A percentile compares a stretch with the other conserved stretches of the same genome.
phyloP scores from a whole-genome alignment of 1,284 basidiomycete genomes.

The Cryptococcus sp. region DNA sequence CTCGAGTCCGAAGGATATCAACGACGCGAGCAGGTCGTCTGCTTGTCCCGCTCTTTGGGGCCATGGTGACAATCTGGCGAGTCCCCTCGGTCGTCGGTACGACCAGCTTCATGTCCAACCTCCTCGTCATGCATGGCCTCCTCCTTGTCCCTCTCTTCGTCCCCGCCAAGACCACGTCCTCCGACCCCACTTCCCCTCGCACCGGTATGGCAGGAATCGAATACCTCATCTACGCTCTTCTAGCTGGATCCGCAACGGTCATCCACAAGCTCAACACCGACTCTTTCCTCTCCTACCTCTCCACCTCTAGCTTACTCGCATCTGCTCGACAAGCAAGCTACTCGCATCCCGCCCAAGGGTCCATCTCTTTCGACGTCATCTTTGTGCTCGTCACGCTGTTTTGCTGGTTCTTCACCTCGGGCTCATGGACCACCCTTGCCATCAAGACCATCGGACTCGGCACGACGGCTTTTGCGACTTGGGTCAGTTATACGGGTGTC shows the following conservation, averaged over 20 bases:
- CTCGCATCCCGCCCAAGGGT: conserved; percentile 59
- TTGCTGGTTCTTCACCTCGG: conserved; percentile 33
- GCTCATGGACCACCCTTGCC: conserved; percentile 20
- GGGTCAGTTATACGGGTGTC: conserved; percentile 20
- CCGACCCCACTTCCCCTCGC: not conserved
- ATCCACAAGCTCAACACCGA: conserved; percentile 49
- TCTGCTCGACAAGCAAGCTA: conserved; percentile 36
- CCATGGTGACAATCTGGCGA: conserved; percentile 52
- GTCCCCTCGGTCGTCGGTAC: conserved; percentile 53
- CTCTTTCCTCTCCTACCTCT: conserved; percentile 13
- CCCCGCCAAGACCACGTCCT: conserved; percentile 13
- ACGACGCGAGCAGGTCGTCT: conserved; percentile 24
- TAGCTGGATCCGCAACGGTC: conserved; percentile 32
- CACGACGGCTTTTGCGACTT: not conserved
- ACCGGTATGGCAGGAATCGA: not conserved
- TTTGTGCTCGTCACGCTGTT: conserved; percentile 46
- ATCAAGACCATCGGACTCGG: conserved; percentile 12
- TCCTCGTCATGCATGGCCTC: conserved; percentile 60
- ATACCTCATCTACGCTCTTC: conserved; percentile 45
- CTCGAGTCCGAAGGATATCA: conserved; percentile 10
- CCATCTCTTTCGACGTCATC: conserved; percentile 61
- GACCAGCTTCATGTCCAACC: conserved; percentile 55
- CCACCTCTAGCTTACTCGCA: not conserved
- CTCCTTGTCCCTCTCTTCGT: conserved; percentile 54
- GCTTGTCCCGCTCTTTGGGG: conserved; percentile 51